Conservation (phyloP, 2,329 filamentous ascomycete species). For the Talaromyces sp. region DNA sequence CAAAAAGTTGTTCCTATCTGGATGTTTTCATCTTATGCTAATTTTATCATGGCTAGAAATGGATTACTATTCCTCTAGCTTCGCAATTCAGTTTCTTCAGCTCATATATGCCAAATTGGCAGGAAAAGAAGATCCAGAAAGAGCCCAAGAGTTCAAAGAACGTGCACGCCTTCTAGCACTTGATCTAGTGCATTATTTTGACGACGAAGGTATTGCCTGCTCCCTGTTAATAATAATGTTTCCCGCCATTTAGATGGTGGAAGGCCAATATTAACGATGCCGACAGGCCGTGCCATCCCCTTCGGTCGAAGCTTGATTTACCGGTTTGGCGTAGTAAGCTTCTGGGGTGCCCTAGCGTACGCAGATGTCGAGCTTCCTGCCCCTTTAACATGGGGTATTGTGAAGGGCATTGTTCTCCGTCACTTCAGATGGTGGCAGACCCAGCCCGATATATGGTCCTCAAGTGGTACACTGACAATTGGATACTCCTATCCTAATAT, state of each 20-base stretch:
- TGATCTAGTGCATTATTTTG: constrained; percentile 24
- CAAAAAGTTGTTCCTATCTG: no score
- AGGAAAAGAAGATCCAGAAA: neutral
- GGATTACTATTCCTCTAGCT: constrained; percentile 14
- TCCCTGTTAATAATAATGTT: no score
- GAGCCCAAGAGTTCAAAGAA: constrained; percentile 15
- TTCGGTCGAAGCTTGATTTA: constrained; percentile 22
- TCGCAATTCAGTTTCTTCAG: constrained; percentile 10
- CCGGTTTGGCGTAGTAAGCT: constrained; percentile 23
- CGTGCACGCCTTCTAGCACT: constrained; percentile 22
- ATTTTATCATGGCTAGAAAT: neutral
- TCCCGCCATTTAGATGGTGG: no score
- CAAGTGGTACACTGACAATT: constrained; percentile 13
- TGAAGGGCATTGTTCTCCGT: constrained; percentile 18
- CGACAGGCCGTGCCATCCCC: neutral
- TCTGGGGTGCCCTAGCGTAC: constrained; percentile 22
- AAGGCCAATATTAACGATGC: neutral
- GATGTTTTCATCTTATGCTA: neutral
- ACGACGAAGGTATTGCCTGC: constrained; percentile 9
- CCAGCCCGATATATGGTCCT: constrained; percentile 15
- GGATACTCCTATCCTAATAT: constrained; percentile 15
- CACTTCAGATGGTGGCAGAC: constrained; percentile 23
- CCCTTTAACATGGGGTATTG: constrained; percentile 19
- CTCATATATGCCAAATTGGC: neutral
- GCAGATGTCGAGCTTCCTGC: constrained; percentile 10